These are phyloP conservation scores for Aspergillus unguis DNA, from an alignment of 2,329 filamentous ascomycete genomes.

Conservation along the genomic window DNA sequence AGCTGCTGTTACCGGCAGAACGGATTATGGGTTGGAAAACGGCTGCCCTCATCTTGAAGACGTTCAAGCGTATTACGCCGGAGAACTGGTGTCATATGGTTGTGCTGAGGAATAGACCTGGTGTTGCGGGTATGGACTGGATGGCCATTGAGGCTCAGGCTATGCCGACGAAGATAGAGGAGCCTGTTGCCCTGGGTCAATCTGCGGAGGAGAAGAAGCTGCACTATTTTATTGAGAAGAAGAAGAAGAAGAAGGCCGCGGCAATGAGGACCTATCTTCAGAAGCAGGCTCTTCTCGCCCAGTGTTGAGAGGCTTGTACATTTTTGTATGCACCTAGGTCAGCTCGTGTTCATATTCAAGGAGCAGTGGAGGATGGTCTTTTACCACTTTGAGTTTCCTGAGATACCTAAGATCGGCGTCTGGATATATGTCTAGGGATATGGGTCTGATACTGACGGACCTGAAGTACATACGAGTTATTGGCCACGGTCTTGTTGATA, in stretches of 20 bases:
- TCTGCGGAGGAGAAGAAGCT: slow-evolving; percentile 1
- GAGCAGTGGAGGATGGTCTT: neutral
- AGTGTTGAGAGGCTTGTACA: neutral
- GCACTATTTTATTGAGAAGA: slow-evolving; percentile 1
- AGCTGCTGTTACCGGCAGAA: slow-evolving; percentile 23
- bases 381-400: neutral
- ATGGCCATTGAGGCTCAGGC: slow-evolving; percentile 17
- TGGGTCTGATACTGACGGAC: no score
- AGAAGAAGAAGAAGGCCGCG: neutral
- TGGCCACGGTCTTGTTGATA: no score
- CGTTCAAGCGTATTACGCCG: slow-evolving; percentile 23
- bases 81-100: slow-evolving; percentile 23
- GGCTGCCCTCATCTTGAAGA: slow-evolving; percentile 26
- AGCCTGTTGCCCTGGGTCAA: neutral
- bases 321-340: neutral
- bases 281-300: neutral
- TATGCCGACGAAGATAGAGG: slow-evolving; percentile 2
- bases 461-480: no score
- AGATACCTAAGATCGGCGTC: neutral
- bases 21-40: slow-evolving; percentile 27
- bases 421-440: no score
- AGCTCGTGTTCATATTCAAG: neutral
- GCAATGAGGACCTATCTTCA: neutral
- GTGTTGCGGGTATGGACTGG: slow-evolving; percentile 26
- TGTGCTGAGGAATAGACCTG: slow-evolving; percentile 11